Percentiles rank a stretch among this genome's conserved stretches.
Evolutionary conservation across 805 yeast genomes (phyloP).

Genomic region (Wickerhamiella alocasiicola): DNA sequence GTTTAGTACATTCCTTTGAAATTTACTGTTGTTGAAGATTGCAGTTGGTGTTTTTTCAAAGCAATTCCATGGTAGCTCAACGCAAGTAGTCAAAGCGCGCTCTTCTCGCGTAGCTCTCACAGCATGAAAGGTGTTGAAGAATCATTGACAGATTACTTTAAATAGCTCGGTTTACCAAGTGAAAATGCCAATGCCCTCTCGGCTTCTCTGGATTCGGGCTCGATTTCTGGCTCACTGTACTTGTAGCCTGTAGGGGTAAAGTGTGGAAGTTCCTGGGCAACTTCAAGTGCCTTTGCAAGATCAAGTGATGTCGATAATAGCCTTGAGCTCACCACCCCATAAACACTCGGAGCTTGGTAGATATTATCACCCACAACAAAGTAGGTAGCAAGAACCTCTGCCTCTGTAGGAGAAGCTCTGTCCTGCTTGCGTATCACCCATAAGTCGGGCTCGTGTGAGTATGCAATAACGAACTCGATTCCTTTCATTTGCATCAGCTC

Average conservation of each 20-base stretch:
- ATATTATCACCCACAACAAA: slow-evolving; percentile 86
- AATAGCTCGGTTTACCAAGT: slow-evolving; percentile 7
- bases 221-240: slow-evolving; percentile 23
- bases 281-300: slow-evolving; percentile 36
- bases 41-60: too few relatives aligned
- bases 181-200: slow-evolving; percentile 2
- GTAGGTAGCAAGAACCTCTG: slow-evolving; percentile 55
- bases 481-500: slow-evolving; percentile 74
- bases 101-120: too few relatives aligned
- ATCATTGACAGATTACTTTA: too few relatives aligned
- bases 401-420: slow-evolving; percentile 41
- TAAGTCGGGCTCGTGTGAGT: slow-evolving; percentile 75
- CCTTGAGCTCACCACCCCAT: slow-evolving; percentile 61
- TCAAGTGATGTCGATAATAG: slow-evolving; percentile 38
- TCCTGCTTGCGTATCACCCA: slow-evolving; percentile 84
- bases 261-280: slow-evolving; percentile 37
- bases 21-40: too few relatives aligned
- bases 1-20: too few relatives aligned
- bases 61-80: too few relatives aligned
- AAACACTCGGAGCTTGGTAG: slow-evolving; percentile 75
- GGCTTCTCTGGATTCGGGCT: background rate
- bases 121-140: background rate
- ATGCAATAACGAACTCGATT: slow-evolving; percentile 63
- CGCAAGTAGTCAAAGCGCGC: too few relatives aligned
- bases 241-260: slow-evolving; percentile 54